Conservation (phyloP, 495 filamentous ascomycete genomes). For the Copromyces sp. region DNA sequence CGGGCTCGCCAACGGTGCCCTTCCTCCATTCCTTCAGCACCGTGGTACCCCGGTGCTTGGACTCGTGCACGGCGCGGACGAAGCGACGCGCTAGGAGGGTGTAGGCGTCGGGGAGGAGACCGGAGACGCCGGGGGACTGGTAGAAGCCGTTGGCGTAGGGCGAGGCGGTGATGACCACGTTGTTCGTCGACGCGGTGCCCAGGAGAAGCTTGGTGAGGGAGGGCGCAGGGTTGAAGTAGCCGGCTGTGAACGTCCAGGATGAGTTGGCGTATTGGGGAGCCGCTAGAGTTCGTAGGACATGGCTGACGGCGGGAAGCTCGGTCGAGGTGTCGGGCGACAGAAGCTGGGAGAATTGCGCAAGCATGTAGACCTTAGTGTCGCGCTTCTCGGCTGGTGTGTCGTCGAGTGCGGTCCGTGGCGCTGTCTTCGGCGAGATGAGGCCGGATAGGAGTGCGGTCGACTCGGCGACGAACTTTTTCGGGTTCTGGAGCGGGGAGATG, state of each 20-base stretch:
- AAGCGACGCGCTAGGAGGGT: constrained; percentile 78
- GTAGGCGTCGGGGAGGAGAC: constrained; percentile 85
- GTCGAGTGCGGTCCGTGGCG: constrained; percentile 11
- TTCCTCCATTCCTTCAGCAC: constrained; percentile 78
- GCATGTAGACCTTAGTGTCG: constrained; percentile 74
- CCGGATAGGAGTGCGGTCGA: constrained; percentile 55
- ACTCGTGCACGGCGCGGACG: constrained; percentile 54
- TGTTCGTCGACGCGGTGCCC: constrained; percentile 50
- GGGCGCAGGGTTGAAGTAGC: constrained; percentile 94
- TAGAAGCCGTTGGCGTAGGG: constrained; percentile 95
- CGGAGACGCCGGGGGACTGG: constrained; percentile 75
- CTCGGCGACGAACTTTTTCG: constrained; percentile 54
- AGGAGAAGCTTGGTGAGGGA: constrained; percentile 70
- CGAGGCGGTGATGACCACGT: constrained; percentile 86
- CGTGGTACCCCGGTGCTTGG: constrained; percentile 50
- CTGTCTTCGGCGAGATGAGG: constrained; percentile 42
- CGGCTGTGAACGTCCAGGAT: constrained; percentile 91
- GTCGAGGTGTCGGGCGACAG: constrained; percentile 72
- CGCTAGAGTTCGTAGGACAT: constrained; percentile 58
- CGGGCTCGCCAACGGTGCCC: constrained; percentile 67
- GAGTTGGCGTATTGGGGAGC: constrained; percentile 50
- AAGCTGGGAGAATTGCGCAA: constrained; percentile 77
- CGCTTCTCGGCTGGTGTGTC: constrained; percentile 9
- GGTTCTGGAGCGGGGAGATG: constrained; percentile 58
- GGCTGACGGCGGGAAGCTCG: constrained; percentile 70